Conservation (phyloP, 305 asterid species). For the Plantago rigida region DNA sequence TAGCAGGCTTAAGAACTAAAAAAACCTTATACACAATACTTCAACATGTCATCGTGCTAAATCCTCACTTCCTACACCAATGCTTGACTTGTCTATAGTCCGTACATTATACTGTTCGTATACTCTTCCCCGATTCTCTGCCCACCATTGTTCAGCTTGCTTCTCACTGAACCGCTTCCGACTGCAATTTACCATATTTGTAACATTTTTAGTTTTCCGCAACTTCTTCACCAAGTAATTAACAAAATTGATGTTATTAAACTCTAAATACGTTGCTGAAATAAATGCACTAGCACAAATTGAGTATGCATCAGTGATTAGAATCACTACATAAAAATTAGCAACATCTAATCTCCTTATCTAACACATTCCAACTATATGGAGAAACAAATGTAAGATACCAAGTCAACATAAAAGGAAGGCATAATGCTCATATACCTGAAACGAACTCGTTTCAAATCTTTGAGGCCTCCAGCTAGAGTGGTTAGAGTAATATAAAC, state of each 20-base stretch:
- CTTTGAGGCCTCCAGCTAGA: constrained; percentile 85
- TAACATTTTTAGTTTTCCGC: constrained; percentile 20
- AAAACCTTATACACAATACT: constrained; percentile 36
- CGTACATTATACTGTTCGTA: constrained; percentile 80
- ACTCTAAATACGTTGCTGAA: background rate
- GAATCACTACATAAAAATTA: too few relatives aligned
- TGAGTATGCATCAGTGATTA: background rate
- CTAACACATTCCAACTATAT: background rate
- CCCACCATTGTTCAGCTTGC: constrained; percentile 99
- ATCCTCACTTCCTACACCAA: constrained; percentile 80
- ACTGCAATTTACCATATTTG: constrained; percentile 46
- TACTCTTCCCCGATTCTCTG: constrained; percentile 87
- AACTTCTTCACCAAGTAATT: background rate
- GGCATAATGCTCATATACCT: constrained; percentile 46
- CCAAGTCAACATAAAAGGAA: constrained; percentile 4
- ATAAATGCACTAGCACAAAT: too few relatives aligned
- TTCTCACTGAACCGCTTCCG: constrained; percentile 91
- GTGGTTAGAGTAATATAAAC: constrained; percentile 94
- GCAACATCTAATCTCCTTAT: too few relatives aligned
- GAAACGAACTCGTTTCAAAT: constrained; percentile 96
- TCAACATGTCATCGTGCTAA: constrained; percentile 47
- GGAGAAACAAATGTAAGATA: background rate
- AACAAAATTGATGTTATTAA: background rate
- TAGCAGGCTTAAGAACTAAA: constrained; percentile 30
- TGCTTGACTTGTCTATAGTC: constrained; percentile 68